A percentile compares a stretch with the other conserved stretches of the same genome.
These are phyloP conservation scores for Solanum gracilifrons DNA, from an alignment of 257 asterid species.

Conservation along the genomic window DNA sequence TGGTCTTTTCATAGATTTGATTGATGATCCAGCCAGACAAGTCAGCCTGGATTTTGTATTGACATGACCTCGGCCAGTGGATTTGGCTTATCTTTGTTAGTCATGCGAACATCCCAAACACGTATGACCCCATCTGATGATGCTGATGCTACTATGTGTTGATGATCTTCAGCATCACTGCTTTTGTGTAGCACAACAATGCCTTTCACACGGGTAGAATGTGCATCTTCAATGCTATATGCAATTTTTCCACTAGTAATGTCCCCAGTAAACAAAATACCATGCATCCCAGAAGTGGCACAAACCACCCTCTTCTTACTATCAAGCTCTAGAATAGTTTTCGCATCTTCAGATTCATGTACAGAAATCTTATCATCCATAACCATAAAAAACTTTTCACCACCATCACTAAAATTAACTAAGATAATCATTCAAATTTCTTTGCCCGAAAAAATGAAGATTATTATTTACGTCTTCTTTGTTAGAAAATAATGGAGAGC, in stretches of 20 bases:
- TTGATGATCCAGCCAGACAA: slow-evolving; percentile 91
- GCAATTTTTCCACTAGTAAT: slow-evolving; percentile 60
- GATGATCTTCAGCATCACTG: slow-evolving; percentile 40
- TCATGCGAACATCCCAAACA: slow-evolving; percentile 85
- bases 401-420: slow-evolving; percentile 41
- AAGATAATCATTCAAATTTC: background rate
- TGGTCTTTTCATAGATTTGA: slow-evolving; percentile 28
- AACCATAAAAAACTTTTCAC: slow-evolving; percentile 61
- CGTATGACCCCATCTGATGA: slow-evolving; percentile 92
- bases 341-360: slow-evolving; percentile 85
- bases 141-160: slow-evolving; percentile 75
- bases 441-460: too few relatives aligned
- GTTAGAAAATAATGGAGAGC: too few relatives aligned
- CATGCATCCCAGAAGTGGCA: slow-evolving; percentile 60
- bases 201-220: slow-evolving; percentile 79
- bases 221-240: slow-evolving; percentile 66
- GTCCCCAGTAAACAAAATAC: slow-evolving; percentile 80
- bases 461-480: too few relatives aligned
- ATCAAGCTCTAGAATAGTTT: slow-evolving; percentile 41
- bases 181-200: slow-evolving; percentile 55
- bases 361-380: slow-evolving; percentile 54
- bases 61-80: slow-evolving; percentile 60
- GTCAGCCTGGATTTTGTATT: slow-evolving; percentile 87
- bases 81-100: slow-evolving; percentile 26
- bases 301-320: slow-evolving; percentile 60